Evolutionary conservation across 306 rosid genomes (phyloP).

Genomic region (Geum urbanum): DNA sequence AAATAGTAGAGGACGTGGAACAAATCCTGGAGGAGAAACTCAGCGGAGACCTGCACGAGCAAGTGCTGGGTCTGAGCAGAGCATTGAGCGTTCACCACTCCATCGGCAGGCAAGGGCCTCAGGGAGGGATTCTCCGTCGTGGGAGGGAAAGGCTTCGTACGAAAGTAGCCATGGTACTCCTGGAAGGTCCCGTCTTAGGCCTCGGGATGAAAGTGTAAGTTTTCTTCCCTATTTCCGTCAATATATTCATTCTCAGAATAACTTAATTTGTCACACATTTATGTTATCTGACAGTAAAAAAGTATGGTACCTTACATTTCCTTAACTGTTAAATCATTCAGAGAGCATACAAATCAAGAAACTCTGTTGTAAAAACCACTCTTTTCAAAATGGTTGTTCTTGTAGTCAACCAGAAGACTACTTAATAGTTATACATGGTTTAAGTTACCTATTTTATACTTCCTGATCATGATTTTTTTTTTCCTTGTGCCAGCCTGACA

Average conservation of each 20-base stretch:
- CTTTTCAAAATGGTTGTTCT: background rate
- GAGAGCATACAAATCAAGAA: background rate
- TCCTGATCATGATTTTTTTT: conserved; percentile 15
- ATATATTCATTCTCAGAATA: conserved; percentile 8
- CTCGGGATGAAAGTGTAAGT: conserved; percentile 73
- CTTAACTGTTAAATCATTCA: background rate
- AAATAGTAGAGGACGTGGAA: conserved; percentile 39
- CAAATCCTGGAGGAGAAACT: conserved; percentile 52
- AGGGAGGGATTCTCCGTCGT: conserved; percentile 54
- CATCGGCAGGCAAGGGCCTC: conserved; percentile 68
- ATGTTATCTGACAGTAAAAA: background rate
- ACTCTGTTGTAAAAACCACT: conserved; percentile 5
- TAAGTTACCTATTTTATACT: background rate
- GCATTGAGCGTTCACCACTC: conserved; percentile 81
- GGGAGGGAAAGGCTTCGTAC: conserved; percentile 59
- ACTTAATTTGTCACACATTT: background rate
- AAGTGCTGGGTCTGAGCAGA: conserved; percentile 54
- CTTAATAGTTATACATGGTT: background rate
- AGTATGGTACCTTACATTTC: background rate
- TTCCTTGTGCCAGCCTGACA: conserved; percentile 59
- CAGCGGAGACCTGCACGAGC: conserved; percentile 51
- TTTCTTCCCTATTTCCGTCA: conserved; percentile 11
- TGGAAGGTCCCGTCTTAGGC: conserved; percentile 59
- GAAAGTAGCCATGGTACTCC: conserved; percentile 76
- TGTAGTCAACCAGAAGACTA: background rate